Base-by-base conservation (phyloP, 2,329 filamentous ascomycete species). In the Zopfia rhizophila region DNA sequence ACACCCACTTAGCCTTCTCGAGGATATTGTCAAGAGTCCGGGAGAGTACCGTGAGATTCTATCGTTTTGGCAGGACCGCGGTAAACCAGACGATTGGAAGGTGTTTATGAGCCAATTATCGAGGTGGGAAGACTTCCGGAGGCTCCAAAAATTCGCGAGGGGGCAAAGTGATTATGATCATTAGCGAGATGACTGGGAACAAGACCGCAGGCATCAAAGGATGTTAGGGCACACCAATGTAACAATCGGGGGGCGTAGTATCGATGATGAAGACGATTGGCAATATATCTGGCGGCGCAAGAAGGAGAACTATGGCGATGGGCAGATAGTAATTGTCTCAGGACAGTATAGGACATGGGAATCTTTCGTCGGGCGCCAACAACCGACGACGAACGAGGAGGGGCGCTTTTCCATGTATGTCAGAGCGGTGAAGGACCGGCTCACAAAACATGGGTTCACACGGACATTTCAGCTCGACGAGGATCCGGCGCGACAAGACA, bases 111-210 rank as follows among this genome's bases (percentile, higher is more conserved):
- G 13, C 28, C 69, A 72, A 48, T 35, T 56, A 36, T 6, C 24
- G 18, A 51, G 53, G 35, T 72, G 68, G 71, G 17, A 48, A 37
- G 36, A 53, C 8, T 73, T 74, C 45, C 60, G 64, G 21, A 56
- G 45, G 12, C 24, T 46, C 17, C 37, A 46, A 36, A 13, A 19
- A 31, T 23, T 22, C 27, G 43, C 22, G 12, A 42, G 38, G 12
- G 38, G 49, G 58, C 12, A 66, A 65, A 27, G 49, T 65, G 47
- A 31, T 5, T 46, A 48, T 5, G 43, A 54, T 35, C 14, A 42
- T 35, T 42, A 29, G 38, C 29, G 38, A 33, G 24, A 18, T 18
- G 11, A n/a, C 17, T 42, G 38, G 38, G 38, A 42, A 21, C 4
- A 45, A 45, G 29, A 21, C 8, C 3, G 18, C 4, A 38, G 28